A percentile compares a stretch with the other conserved stretches of the same genome.
These are phyloP conservation scores for Naganishia sp. DNA, from an alignment of 1,284 basidiomycete species.

Conservation along the genomic window DNA sequence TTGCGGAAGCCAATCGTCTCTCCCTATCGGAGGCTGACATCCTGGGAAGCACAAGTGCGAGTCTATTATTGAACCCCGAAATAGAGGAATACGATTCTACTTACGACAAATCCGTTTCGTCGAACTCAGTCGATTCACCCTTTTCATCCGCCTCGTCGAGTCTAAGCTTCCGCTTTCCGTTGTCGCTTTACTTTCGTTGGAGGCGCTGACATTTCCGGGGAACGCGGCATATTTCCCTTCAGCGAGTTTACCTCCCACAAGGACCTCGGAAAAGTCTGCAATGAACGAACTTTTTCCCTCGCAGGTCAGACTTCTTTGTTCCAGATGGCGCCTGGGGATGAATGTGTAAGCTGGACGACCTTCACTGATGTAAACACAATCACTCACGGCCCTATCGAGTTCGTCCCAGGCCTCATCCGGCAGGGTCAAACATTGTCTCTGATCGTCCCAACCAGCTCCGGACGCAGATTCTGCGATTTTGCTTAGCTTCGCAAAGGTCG, in stretches of 20 bases:
- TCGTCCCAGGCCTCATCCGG: background rate
- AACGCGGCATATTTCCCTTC: background rate
- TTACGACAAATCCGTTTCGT: too few species aligned
- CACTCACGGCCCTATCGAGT: background rate
- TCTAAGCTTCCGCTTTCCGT: too few species aligned
- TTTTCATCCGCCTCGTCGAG: too few species aligned
- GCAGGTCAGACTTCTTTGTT: background rate
- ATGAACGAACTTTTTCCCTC: background rate
- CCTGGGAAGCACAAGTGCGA: too few species aligned
- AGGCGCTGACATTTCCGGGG: background rate
- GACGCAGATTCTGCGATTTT: background rate
- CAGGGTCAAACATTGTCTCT: background rate
- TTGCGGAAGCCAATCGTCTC: too few species aligned
- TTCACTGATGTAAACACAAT: background rate
- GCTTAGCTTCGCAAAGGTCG: background rate
- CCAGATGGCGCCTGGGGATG: background rate
- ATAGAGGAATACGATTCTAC: too few species aligned
- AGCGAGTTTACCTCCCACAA: background rate
- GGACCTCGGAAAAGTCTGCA: background rate
- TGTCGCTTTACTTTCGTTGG: background rate
- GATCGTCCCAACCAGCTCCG: conserved; percentile 2
- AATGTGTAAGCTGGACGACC: background rate
- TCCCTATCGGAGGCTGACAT: too few species aligned
- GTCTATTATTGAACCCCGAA: too few species aligned
- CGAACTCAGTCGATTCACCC: too few species aligned